A percentile compares a stretch with the other conserved stretches of the same genome.
Evolutionary conservation across 2,329 filamentous ascomycete species (phyloP).

Genomic region (Tetracladium maxilliforme): DNA sequence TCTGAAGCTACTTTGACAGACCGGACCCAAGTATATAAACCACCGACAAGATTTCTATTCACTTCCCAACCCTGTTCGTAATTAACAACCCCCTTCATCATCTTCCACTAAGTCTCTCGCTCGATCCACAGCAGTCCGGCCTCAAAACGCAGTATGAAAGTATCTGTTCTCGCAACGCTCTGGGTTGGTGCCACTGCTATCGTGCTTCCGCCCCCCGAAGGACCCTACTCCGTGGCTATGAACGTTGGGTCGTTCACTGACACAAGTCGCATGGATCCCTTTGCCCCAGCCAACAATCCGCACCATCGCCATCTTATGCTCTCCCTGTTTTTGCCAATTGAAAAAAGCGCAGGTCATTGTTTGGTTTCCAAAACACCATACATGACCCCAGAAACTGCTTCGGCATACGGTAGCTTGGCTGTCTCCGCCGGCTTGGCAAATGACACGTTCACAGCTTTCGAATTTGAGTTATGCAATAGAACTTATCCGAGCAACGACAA

Average conservation of each 20-base stretch:
- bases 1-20: too few relatives aligned
- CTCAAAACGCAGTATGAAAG: too few relatives aligned
- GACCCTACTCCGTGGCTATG: constrained; percentile 7
- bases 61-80: too few relatives aligned
- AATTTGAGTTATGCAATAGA: constrained; percentile 8
- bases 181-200: too few relatives aligned
- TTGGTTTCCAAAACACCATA: constrained; percentile 7
- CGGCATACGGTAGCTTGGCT: constrained; percentile 7
- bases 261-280: constrained; percentile 11
- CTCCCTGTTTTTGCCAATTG: constrained; percentile 12
- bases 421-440: constrained; percentile 10
- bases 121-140: too few relatives aligned
- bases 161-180: too few relatives aligned
- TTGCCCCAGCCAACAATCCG: constrained; percentile 8
- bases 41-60: too few relatives aligned
- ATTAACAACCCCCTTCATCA: too few relatives aligned
- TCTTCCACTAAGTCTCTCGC: too few relatives aligned
- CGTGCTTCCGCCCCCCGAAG: too few relatives aligned
- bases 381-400: constrained; percentile 14
- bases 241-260: constrained; percentile 7
- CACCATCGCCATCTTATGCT: constrained; percentile 11
- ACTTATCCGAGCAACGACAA: constrained; percentile 1
- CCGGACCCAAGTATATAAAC: too few relatives aligned
- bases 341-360: constrained; percentile 4
- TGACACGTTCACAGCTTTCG: constrained; percentile 11